Percentiles rank a stretch among this genome's conserved stretches.
phyloP scores from a whole-genome alignment of 1,284 basidiomycete genomes.

The Coriolopsis trogii region DNA sequence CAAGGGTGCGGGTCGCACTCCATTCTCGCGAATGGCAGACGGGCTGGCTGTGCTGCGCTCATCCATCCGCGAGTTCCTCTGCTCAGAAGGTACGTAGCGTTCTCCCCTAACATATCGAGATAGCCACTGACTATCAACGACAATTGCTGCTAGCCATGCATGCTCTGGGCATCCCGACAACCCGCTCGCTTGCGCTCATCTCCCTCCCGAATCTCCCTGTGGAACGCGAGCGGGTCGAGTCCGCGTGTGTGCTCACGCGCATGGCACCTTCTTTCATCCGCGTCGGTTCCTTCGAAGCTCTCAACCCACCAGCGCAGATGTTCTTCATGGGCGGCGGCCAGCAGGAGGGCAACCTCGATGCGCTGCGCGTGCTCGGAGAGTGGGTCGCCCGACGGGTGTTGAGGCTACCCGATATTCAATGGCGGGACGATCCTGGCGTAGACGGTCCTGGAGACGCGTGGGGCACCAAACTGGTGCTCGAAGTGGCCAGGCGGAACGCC shows the following conservation, averaged over 20 bases:
- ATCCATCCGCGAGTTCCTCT: conserved; percentile 90
- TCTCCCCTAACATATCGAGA: neutral
- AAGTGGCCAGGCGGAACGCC: conserved; percentile 83
- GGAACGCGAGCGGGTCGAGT: conserved; percentile 78
- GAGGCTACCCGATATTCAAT: conserved; percentile 43
- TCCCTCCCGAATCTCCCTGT: conserved; percentile 80
- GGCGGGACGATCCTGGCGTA: conserved; percentile 25
- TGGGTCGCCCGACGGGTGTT: conserved; percentile 71
- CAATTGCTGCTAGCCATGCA: conserved; percentile 71
- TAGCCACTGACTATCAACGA: neutral
- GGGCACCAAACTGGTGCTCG: conserved; percentile 74
- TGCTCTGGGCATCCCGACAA: conserved; percentile 87
- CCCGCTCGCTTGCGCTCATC: conserved; percentile 83
- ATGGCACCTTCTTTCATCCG: conserved; percentile 91
- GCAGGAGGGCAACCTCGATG: conserved; percentile 77
- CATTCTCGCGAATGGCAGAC: conserved; percentile 90
- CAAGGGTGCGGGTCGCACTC: conserved; percentile 93
- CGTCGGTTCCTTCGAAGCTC: conserved; percentile 89
- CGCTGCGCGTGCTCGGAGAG: conserved; percentile 70
- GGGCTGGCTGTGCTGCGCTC: conserved; percentile 92
- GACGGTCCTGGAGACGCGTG: conserved; percentile 53
- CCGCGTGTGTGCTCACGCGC: conserved; percentile 81
- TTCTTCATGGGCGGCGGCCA: conserved; percentile 77
- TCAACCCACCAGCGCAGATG: conserved; percentile 72
- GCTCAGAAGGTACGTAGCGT: conserved; percentile 70